Percentiles rank a stretch among this genome's conserved stretches.
Conservation (phyloP, 2,329 filamentous ascomycete species). For the Colletotrichum coccodes region DNA sequence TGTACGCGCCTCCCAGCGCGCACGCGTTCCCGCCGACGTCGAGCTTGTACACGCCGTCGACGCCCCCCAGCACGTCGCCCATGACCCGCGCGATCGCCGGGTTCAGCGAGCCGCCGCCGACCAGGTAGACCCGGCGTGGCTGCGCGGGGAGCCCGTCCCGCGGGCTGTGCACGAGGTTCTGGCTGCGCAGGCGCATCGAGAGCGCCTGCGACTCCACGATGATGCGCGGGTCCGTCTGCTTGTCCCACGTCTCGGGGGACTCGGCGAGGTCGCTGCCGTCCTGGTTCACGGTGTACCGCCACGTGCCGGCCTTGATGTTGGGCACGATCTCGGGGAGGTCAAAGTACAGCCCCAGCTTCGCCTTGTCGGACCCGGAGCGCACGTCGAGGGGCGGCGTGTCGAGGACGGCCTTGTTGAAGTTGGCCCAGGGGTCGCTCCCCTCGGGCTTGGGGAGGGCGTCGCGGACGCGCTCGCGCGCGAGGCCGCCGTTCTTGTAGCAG, state of each 20-base stretch:
- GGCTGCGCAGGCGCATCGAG: conserved; percentile 86
- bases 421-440: conserved; percentile 72
- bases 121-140: conserved; percentile 90
- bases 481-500: conserved; percentile 98
- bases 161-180: conserved; percentile 72
- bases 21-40: conserved; percentile 97
- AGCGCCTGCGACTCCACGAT: conserved; percentile 97
- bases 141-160: conserved; percentile 77
- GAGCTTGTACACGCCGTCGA: conserved; percentile 90
- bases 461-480: conserved; percentile 90
- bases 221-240: conserved; percentile 78
- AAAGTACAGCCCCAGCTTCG: conserved; percentile 94
- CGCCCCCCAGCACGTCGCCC: conserved; percentile 83
- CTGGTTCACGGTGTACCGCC: conserved; percentile 75
- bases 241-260: conserved; percentile 54
- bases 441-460: conserved; percentile 75
- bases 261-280: conserved; percentile 60
- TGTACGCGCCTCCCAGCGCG: conserved; percentile 92
- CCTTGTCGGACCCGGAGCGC: conserved; percentile 61
- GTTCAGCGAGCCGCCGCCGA: conserved; percentile 92
- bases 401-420: conserved; percentile 80
- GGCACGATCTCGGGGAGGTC: conserved; percentile 95
- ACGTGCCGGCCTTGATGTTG: conserved; percentile 86
- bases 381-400: conserved; percentile 76
- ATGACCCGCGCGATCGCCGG: conserved; percentile 86